Conservation (phyloP, 176 grass and related monocot species). For the Hsuehochloa calcarea region DNA sequence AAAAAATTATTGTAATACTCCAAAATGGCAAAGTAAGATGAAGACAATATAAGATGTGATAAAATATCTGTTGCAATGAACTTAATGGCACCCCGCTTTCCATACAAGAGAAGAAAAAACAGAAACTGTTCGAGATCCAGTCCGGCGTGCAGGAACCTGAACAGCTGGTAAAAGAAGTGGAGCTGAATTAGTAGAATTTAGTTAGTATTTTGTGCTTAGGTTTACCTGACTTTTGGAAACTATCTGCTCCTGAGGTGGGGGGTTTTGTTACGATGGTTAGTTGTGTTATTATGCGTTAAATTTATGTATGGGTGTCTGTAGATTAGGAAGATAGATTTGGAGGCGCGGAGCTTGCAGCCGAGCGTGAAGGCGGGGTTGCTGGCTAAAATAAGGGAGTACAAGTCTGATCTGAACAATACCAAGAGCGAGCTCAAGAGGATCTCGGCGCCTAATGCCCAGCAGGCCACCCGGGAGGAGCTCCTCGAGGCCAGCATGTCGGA, state of each 20-base stretch:
- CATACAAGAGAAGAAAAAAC: slow-evolving; percentile 65
- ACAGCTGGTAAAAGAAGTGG: slow-evolving; percentile 44
- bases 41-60: too few relatives aligned
- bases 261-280: not conserved
- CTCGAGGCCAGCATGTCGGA: slow-evolving; percentile 71
- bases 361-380: slow-evolving; percentile 68
- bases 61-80: too few relatives aligned
- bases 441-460: slow-evolving; percentile 47
- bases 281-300: not conserved
- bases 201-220: not conserved
- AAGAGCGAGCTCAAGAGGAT: slow-evolving; percentile 74
- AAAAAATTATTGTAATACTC: too few relatives aligned
- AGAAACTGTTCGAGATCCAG: slow-evolving; percentile 78
- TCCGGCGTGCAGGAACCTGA: slow-evolving; percentile 66
- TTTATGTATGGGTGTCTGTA: not conserved
- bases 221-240: not conserved
- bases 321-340: slow-evolving; percentile 88
- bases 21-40: too few relatives aligned
- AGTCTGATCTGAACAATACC: slow-evolving; percentile 72
- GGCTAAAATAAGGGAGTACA: slow-evolving; percentile 77
- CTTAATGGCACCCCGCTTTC: not conserved
- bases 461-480: slow-evolving; percentile 75
- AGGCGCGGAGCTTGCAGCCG: slow-evolving; percentile 76
- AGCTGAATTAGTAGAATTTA: not conserved
- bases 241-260: not conserved